Evolutionary conservation across 768 basidiomycete species (phyloP).

Genomic region (Trichaptum fuscoviolaceum): DNA sequence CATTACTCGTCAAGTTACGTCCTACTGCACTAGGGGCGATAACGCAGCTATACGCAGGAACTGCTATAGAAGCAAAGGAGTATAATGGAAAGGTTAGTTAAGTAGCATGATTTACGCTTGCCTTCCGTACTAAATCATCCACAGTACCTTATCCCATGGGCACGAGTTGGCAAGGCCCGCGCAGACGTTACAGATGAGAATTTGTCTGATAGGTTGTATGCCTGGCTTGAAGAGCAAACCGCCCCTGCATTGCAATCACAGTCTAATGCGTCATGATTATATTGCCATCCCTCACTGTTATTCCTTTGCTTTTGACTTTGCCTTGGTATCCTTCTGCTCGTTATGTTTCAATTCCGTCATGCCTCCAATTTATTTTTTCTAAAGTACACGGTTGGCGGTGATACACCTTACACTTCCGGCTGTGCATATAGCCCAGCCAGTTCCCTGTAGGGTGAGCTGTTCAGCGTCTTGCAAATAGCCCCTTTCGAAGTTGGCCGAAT

Average conservation of each 20-base stretch:
- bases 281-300: no score
- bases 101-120: neutral
- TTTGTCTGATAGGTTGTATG: constrained; percentile 24
- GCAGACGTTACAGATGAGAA: constrained; percentile 18
- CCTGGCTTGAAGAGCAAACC: constrained; percentile 32
- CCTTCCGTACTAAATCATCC: no score
- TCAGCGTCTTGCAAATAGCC: no score
- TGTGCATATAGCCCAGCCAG: no score
- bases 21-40: constrained; percentile 29
- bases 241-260: neutral
- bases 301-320: no score
- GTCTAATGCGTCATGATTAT: neutral
- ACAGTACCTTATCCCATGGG: constrained; percentile 32
- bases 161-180: constrained; percentile 22
- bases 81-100: constrained; percentile 30
- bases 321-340: no score
- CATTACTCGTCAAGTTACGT: neutral
- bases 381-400: no score
- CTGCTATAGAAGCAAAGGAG: constrained; percentile 26
- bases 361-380: no score
- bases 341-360: no score
- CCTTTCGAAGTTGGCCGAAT: no score
- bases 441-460: no score
- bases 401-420: no score
- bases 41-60: constrained; percentile 39